These are phyloP conservation scores for Fusarium sp. DNA, from an alignment of 2,329 filamentous ascomycete species.

Conservation along the genomic window DNA sequence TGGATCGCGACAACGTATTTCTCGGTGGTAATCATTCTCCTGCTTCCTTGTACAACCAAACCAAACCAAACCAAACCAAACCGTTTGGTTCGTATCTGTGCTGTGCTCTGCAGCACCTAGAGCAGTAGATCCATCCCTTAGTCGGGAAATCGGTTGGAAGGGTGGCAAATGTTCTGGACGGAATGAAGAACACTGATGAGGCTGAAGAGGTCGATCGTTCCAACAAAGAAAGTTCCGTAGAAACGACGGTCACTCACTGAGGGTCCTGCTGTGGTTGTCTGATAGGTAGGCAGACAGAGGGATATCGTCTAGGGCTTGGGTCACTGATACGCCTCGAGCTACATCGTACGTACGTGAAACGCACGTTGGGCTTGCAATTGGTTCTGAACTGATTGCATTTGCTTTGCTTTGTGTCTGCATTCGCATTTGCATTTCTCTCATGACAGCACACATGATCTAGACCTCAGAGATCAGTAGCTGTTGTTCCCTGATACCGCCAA, in stretches of 20 bases:
- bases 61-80: background rate
- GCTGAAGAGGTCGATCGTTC: conserved; percentile 30
- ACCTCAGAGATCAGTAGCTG: background rate
- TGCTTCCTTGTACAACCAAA: conserved; percentile 5
- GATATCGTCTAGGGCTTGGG: conserved; percentile 26
- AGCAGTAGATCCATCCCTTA: background rate
- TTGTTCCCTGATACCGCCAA: background rate
- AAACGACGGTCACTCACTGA: conserved; percentile 23
- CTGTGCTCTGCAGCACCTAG: background rate
- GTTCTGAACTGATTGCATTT: conserved; percentile 13
- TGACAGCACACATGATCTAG: conserved; percentile 11
- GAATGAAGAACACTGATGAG: conserved; percentile 39
- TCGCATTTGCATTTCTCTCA: conserved; percentile 2
- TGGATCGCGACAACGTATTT: conserved; percentile 20
- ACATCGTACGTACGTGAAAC: conserved; percentile 14
- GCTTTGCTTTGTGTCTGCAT: background rate
- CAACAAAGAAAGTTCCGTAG: conserved; percentile 32
- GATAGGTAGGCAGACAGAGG: conserved; percentile 11
- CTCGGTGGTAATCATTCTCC: conserved; percentile 14
- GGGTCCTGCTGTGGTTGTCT: conserved; percentile 23
- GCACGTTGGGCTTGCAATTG: conserved; percentile 30
- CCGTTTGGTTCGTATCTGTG: background rate
- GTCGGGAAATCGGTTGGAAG: background rate
- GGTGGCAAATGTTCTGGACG: conserved; percentile 42
- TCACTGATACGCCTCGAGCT: conserved; percentile 21